Evolutionary conservation across 2,329 filamentous ascomycete genomes (phyloP), one percentile per base, ranked within the genome.

Genomic region (Aaosphaeria arxii): DNA sequence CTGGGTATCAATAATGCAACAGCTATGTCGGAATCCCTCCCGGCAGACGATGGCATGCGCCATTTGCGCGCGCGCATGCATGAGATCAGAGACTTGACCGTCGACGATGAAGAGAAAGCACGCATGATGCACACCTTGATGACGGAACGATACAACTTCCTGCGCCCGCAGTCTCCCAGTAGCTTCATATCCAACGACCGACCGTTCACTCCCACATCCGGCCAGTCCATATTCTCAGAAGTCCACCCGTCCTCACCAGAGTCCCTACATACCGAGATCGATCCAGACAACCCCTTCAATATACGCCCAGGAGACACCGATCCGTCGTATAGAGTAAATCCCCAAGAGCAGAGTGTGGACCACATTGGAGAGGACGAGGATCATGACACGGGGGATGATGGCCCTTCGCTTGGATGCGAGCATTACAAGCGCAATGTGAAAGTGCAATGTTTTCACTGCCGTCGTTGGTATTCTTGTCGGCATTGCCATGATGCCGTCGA

Each of bases 391-490:
- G 77, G 77, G 9, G 77, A 79, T 38, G 72, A 75, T 2, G 60
- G 65, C 11, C 54, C 64, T 1, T 54, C 61, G 24, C 75, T 96
- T 5, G 94, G 94, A 1, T 99, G 94, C 68, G 79, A 86, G 60
- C 94, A 99, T 71, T 99, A 99, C 70, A 89, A 89, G 64, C 85
- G 94, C 54, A 97, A 97, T 60, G 90, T 99, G 59, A 97, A 97
- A 70, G 76, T 97, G 32, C 91, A 99, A 72, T 99, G 94, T 70
- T 89, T 83, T 56, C 86, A 88, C 29, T 99, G 94, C 72, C 83
- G 86, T 59, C 86, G 82, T 61, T 99, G 94, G 94, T 95, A 96
- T 64, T 89, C 92, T 0, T 99, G 94, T 67, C 86, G 94, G 13
- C 87, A 97, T 64, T 99, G 94, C 64, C 94, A 99, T 64, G 91